Evolutionary conservation across 2,329 filamentous ascomycete species (phyloP).

Genomic region (Chaetomiaceae sp.): DNA sequence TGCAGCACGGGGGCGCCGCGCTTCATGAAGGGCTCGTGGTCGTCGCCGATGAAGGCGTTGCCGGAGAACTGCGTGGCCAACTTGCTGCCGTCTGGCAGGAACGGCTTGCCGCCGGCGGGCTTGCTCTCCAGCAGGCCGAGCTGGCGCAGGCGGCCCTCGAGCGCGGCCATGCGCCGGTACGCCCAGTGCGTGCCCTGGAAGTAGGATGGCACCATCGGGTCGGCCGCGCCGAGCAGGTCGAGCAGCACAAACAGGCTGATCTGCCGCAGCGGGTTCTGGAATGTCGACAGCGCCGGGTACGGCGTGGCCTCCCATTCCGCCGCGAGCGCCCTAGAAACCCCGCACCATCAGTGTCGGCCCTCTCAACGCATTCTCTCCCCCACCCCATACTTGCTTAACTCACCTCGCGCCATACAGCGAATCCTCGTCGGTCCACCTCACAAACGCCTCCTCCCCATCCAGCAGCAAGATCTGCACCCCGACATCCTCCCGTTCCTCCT

Average conservation of each 20-base stretch:
- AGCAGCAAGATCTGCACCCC: slow-evolving; percentile 75
- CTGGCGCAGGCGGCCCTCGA: slow-evolving; percentile 68
- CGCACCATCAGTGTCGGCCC: background rate
- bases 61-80: slow-evolving; percentile 27
- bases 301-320: slow-evolving; percentile 61
- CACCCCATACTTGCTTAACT: no score
- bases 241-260: slow-evolving; percentile 84
- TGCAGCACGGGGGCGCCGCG: slow-evolving; percentile 88
- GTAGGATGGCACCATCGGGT: slow-evolving; percentile 73
- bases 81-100: slow-evolving; percentile 30
- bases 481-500: slow-evolving; percentile 56
- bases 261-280: slow-evolving; percentile 61
- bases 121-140: slow-evolving; percentile 59
- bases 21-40: slow-evolving; percentile 84
- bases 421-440: slow-evolving; percentile 64
- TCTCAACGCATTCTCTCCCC: no score
- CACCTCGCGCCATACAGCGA: slow-evolving; percentile 71
- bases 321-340: slow-evolving; percentile 51
- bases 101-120: slow-evolving; percentile 15
- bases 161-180: slow-evolving; percentile 65
- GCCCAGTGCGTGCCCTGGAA: slow-evolving; percentile 92
- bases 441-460: slow-evolving; percentile 79
- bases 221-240: slow-evolving; percentile 69
- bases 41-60: slow-evolving; percentile 62
- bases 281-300: slow-evolving; percentile 63